These are phyloP conservation scores for Mycena chlorophos DNA, from an alignment of 768 basidiomycete genomes.

Conservation along the genomic window DNA sequence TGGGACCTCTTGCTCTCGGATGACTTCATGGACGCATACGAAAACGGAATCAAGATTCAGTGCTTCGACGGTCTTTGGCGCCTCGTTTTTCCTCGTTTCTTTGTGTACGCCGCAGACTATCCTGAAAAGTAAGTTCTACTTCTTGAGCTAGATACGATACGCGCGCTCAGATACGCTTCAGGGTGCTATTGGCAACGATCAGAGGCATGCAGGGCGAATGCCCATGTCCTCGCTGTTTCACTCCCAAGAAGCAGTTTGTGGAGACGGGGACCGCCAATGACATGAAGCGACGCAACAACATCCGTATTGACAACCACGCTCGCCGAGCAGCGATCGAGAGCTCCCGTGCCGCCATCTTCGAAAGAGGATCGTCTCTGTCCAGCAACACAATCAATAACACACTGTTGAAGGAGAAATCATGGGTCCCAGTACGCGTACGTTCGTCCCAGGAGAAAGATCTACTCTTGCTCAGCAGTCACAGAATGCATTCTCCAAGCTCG, in stretches of 20 bases:
- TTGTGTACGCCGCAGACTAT: conserved; percentile 33
- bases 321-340: not conserved
- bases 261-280: conserved; percentile 23
- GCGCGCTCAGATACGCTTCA: conserved; percentile 4
- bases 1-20: conserved; percentile 27
- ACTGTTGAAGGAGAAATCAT: not conserved
- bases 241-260: conserved; percentile 16
- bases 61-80: conserved; percentile 28
- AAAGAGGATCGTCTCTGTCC: not conserved
- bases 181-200: conserved; percentile 25
- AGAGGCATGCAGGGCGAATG: conserved; percentile 24
- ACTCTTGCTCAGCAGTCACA: conserved; percentile 10
- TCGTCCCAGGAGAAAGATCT: not conserved
- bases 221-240: conserved; percentile 27
- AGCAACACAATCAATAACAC: not conserved
- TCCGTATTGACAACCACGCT: not conserved
- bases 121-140: conserved; percentile 29
- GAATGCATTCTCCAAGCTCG: conserved; percentile 34
- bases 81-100: conserved; percentile 28
- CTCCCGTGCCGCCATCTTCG: conserved; percentile 5
- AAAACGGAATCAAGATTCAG: conserved; percentile 26
- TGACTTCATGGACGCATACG: conserved; percentile 28
- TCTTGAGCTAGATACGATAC: not conserved
- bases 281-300: not conserved
- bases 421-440: conserved; percentile 2